Evolutionary conservation across 371 early-diverging fungal genomes (phyloP).

Genomic region (Mycotypha africana): DNA sequence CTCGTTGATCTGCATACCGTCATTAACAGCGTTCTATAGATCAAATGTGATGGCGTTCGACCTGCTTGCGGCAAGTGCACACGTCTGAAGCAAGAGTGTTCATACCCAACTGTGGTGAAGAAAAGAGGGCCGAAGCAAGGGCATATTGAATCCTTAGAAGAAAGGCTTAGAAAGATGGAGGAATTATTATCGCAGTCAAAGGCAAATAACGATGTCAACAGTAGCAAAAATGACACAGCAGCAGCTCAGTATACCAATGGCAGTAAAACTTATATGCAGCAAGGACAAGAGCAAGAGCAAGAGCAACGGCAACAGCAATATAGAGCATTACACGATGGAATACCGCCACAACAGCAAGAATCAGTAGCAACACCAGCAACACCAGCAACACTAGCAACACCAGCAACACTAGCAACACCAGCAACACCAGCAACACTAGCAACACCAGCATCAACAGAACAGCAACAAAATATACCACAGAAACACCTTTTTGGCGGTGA

Average conservation of each 20-base stretch:
- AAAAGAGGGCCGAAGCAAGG: slow-evolving; percentile 70
- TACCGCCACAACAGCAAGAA: too few relatives aligned
- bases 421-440: too few relatives aligned
- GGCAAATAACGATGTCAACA: too few relatives aligned
- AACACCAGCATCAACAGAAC: neutral
- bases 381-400: neutral
- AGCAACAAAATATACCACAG: too few relatives aligned
- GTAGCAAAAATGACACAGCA: too few relatives aligned
- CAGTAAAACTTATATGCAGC: too few relatives aligned
- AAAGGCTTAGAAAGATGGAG: slow-evolving; percentile 55
- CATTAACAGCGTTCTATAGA: slow-evolving; percentile 11
- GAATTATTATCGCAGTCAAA: slow-evolving; percentile 8
- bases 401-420: neutral
- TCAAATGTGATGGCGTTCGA: slow-evolving; percentile 65
- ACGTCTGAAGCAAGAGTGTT: slow-evolving; percentile 48
- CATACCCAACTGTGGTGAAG: slow-evolving; percentile 54
- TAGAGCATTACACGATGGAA: neutral
- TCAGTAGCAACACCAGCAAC: neutral
- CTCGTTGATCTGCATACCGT: neutral
- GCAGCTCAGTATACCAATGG: too few relatives aligned
- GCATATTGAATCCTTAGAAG: slow-evolving; percentile 58
- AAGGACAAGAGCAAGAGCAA: too few relatives aligned
- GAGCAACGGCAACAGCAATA: neutral
- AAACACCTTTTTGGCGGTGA: too few relatives aligned
- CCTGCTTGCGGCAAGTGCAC: slow-evolving; percentile 69